A percentile compares a stretch with the other conserved stretches of the same genome.
These are phyloP conservation scores for Xerocomellus chrysenteron DNA, from an alignment of 768 basidiomycete species.

Conservation along the genomic window DNA sequence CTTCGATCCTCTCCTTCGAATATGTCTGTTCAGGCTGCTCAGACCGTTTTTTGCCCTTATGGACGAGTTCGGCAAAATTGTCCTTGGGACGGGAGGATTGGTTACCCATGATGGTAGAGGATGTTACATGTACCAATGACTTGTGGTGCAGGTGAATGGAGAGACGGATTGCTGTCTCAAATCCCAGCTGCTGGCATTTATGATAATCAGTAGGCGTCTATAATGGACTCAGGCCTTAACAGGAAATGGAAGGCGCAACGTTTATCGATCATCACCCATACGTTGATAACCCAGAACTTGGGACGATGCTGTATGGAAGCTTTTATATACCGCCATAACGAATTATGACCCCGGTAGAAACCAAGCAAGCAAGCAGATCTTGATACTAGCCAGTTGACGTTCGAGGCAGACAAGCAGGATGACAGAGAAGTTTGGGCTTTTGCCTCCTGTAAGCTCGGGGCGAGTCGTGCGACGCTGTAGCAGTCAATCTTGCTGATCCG, in stretches of 20 bases:
- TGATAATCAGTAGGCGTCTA: neutral
- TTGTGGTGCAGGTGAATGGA: neutral
- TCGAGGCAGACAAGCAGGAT: too few species aligned
- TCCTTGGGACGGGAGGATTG: neutral
- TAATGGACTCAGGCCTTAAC: neutral
- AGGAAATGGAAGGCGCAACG: neutral
- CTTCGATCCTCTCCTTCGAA: slow-evolving; percentile 2
- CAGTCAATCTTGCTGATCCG: too few species aligned
- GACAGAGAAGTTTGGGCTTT: too few species aligned
- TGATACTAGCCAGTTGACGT: too few species aligned
- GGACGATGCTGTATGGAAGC: too few species aligned
- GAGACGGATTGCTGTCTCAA: neutral
- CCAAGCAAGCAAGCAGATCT: too few species aligned
- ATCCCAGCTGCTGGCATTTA: neutral
- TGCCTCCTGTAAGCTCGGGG: too few species aligned
- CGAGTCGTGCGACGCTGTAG: too few species aligned
- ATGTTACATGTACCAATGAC: neutral
- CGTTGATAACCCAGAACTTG: too few species aligned
- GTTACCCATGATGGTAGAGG: neutral
- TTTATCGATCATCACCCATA: neutral
- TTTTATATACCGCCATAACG: too few species aligned
- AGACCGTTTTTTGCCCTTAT: neutral
- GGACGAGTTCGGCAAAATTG: slow-evolving; percentile 1
- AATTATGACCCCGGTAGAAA: too few species aligned
- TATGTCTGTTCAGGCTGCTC: slow-evolving; percentile 2